These are phyloP conservation scores for Trypanosoma boissoni DNA, from an alignment of 208 protist species.

Conservation along the genomic window DNA sequence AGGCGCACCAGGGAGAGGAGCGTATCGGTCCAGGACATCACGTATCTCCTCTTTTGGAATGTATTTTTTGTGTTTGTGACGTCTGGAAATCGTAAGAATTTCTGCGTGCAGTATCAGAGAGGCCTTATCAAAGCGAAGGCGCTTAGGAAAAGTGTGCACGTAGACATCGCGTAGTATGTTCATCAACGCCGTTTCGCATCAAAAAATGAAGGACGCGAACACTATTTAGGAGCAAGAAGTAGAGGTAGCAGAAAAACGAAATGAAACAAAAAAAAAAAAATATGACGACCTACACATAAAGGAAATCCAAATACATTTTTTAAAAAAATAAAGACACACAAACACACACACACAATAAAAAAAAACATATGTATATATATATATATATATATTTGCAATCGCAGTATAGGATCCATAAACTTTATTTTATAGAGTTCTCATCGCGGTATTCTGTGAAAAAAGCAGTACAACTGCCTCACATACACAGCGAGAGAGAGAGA, in stretches of 20 bases:
- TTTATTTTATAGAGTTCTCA: too few relatives aligned
- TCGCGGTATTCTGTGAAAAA: too few relatives aligned
- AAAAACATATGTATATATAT: not conserved
- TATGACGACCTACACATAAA: not conserved
- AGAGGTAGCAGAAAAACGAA: slow-evolving; percentile 6
- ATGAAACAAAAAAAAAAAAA: slow-evolving; percentile 4
- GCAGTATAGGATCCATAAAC: too few relatives aligned
- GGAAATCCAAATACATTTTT: too few relatives aligned
- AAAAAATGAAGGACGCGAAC: not conserved
- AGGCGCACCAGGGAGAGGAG: slow-evolving; percentile 47
- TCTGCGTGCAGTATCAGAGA: slow-evolving; percentile 80
- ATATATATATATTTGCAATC: not conserved
- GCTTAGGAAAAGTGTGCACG: slow-evolving; percentile 69
- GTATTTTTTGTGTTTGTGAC: slow-evolving; percentile 74
- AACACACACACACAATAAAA: not conserved
- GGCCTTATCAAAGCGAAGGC: slow-evolving; percentile 77
- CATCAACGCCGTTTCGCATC: slow-evolving; percentile 29
- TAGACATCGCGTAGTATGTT: slow-evolving; percentile 63
- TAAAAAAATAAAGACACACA: not conserved
- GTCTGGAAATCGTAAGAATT: slow-evolving; percentile 53
- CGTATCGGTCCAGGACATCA: slow-evolving; percentile 56
- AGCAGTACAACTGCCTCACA: too few relatives aligned
- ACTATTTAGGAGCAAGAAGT: too few relatives aligned
- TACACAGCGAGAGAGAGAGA: too few relatives aligned
- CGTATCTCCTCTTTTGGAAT: slow-evolving; percentile 64